These are phyloP conservation scores for Bruguiera parviflora DNA, from an alignment of 345 rosid species.

Conservation along the genomic window DNA sequence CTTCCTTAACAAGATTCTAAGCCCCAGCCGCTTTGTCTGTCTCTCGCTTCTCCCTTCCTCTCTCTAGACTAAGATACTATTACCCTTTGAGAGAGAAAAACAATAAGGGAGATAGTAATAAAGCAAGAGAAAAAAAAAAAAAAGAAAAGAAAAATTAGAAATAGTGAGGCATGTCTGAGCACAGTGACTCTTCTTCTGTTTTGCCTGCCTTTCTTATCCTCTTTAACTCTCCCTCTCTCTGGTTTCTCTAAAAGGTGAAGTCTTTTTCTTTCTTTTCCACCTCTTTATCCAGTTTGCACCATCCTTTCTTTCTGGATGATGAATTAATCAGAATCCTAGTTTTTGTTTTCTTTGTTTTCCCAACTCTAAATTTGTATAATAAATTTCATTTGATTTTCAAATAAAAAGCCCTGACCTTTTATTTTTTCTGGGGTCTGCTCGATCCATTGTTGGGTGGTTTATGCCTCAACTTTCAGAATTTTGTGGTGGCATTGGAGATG, in stretches of 20 bases:
- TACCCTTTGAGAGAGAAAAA: no score
- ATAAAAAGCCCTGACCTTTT: no score
- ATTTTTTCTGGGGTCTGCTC: slow-evolving; percentile 7
- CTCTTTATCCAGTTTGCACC: neutral
- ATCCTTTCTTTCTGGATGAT: neutral
- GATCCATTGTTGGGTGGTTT: slow-evolving; percentile 11
- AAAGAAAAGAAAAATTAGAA: neutral
- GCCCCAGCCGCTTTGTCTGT: no score
- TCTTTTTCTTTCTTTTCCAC: neutral
- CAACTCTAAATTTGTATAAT: neutral
- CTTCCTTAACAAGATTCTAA: no score
- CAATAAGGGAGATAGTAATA: no score
- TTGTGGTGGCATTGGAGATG: slow-evolving; percentile 21
- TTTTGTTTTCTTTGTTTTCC: neutral
- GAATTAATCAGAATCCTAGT: neutral
- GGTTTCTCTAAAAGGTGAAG: slow-evolving; percentile 28
- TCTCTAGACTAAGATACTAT: no score
- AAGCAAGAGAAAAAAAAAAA: neutral
- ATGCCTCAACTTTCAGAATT: slow-evolving; percentile 2
- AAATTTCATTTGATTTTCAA: neutral
- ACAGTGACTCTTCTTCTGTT: slow-evolving; percentile 9
- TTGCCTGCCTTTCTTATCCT: neutral
- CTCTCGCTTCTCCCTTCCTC: no score
- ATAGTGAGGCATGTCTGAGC: slow-evolving; percentile 15
- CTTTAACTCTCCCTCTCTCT: slow-evolving; percentile 8